phyloP scores from a whole-genome alignment of 306 rosid genomes.

The Gillenia trifoliata region DNA sequence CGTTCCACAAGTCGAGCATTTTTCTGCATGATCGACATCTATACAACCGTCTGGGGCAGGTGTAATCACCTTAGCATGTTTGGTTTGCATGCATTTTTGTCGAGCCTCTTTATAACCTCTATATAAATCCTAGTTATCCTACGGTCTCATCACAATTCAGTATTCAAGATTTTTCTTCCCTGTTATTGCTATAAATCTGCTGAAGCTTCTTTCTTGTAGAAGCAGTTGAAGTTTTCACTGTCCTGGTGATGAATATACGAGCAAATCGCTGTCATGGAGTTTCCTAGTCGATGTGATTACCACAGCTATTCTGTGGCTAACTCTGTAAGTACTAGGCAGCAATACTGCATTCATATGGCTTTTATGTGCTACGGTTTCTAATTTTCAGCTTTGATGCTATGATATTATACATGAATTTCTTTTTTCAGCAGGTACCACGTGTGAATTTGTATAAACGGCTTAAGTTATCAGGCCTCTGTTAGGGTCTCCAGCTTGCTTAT shows the following conservation, averaged over 20 bases:
- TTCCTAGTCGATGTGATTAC: background rate
- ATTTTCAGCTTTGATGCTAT: background rate
- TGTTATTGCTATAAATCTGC: background rate
- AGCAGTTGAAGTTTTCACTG: background rate
- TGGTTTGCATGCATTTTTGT: conserved; percentile 8
- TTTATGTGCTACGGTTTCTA: background rate
- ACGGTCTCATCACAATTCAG: background rate
- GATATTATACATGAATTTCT: background rate
- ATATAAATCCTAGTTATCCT: background rate
- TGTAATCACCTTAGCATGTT: conserved; percentile 7
- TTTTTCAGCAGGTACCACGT: background rate
- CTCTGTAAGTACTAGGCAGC: background rate
- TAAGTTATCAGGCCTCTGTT: conserved; percentile 3
- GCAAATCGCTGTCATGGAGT: background rate
- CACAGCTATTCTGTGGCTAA: background rate
- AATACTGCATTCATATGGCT: background rate
- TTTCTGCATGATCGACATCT: background rate
- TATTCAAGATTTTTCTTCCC: conserved; percentile 1
- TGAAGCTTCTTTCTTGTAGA: background rate
- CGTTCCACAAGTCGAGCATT: background rate
- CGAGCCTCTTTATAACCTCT: conserved; percentile 2
- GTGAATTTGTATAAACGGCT: background rate
- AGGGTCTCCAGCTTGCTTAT: background rate
- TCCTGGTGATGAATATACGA: background rate
- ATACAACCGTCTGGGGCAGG: background rate